Evolutionary conservation across 371 early-diverging fungal genomes (phyloP).

Genomic region (Sporodiniella umbellata): DNA sequence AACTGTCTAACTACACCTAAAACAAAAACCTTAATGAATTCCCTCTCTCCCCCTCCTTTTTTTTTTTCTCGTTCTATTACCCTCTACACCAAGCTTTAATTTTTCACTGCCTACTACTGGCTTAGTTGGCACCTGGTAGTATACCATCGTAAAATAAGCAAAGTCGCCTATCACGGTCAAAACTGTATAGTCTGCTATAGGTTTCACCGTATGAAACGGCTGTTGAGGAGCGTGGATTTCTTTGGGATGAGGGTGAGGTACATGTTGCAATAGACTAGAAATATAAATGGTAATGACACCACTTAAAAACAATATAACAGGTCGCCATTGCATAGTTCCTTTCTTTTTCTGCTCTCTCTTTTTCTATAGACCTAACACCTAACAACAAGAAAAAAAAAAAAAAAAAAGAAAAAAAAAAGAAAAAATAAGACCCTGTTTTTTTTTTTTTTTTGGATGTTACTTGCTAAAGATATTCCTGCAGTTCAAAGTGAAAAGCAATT

Average conservation of each 20-base stretch:
- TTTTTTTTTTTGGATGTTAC: too few species aligned
- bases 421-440: background rate
- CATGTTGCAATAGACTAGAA: conserved; percentile 33
- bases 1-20: conserved; percentile 19
- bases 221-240: conserved; percentile 16
- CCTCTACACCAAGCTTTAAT: conserved; percentile 24
- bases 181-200: conserved; percentile 21
- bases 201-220: conserved; percentile 5
- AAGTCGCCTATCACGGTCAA: conserved; percentile 23
- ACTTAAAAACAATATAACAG: conserved; percentile 27
- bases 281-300: conserved; percentile 35
- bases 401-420: background rate
- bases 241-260: conserved; percentile 39
- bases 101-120: conserved; percentile 19
- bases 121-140: conserved; percentile 13
- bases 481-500: too few species aligned
- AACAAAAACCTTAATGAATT: background rate
- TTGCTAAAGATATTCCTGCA: too few species aligned
- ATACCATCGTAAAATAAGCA: conserved; percentile 32
- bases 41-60: too few species aligned
- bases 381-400: background rate
- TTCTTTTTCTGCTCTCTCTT: too few species aligned
- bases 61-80: background rate
- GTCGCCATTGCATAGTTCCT: conserved; percentile 43
- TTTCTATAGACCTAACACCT: too few species aligned